A percentile compares a stretch with the other conserved stretches of the same genome.
These are phyloP conservation scores for Vitis hybrid DNA, from an alignment of 177 flowering plant genomes.

Conservation along the genomic window DNA sequence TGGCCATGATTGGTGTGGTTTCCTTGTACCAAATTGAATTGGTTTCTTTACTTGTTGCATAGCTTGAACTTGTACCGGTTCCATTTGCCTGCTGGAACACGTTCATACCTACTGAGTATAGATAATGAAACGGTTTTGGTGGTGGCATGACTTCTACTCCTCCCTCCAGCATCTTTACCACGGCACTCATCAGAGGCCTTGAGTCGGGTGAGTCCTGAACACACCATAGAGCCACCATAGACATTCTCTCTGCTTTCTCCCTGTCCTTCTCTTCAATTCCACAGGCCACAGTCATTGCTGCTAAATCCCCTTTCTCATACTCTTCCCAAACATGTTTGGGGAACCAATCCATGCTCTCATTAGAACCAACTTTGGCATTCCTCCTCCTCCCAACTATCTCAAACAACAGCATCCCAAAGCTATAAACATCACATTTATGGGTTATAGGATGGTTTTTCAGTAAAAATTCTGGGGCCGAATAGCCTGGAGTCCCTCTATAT, in stretches of 20 bases:
- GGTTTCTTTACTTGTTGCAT: neutral
- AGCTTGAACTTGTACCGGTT: neutral
- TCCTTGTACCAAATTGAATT: conserved; percentile 2
- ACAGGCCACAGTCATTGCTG: neutral
- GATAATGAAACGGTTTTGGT: neutral
- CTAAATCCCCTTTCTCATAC: neutral
- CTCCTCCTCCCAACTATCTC: conserved; percentile 14
- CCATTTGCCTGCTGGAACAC: neutral
- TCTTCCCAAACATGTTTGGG: conserved; percentile 6
- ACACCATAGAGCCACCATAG: conserved; percentile 13
- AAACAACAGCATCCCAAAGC: too few relatives aligned
- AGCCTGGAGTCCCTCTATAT: neutral
- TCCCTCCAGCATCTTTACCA: conserved; percentile 15
- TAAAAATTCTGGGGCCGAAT: too few relatives aligned
- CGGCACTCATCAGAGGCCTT: conserved; percentile 12
- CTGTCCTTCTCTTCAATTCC: conserved; percentile 3
- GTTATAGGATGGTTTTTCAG: too few relatives aligned
- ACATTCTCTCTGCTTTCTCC: conserved; percentile 3
- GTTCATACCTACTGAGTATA: neutral
- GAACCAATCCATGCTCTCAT: conserved; percentile 5
- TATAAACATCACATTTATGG: too few relatives aligned
- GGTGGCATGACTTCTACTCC: conserved; percentile 5
- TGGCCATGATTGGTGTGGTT: neutral
- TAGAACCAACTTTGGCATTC: neutral
- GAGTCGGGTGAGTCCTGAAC: conserved; percentile 9